These are phyloP conservation scores for Phytophthora boehmeriae DNA, from an alignment of 352 stramenopile genomes.

Conservation along the genomic window DNA sequence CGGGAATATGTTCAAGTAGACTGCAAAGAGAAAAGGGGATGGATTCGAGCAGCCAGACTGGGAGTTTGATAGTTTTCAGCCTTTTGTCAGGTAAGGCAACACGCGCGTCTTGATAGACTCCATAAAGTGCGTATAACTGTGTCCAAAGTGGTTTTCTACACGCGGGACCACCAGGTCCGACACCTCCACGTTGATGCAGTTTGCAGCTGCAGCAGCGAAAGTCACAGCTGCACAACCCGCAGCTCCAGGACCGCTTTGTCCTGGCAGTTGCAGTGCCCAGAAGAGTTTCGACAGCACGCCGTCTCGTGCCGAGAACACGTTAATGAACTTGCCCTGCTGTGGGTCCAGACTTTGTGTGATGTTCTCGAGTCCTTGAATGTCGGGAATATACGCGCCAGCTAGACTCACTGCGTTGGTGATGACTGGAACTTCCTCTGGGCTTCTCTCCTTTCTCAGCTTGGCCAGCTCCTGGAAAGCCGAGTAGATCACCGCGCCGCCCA, in stretches of 20 bases:
- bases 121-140: slow-evolving; percentile 82
- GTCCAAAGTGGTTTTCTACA: slow-evolving; percentile 76
- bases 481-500: slow-evolving; percentile 79
- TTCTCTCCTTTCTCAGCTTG: slow-evolving; percentile 36
- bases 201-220: slow-evolving; percentile 26
- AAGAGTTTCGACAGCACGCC: slow-evolving; percentile 79
- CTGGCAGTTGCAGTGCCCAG: slow-evolving; percentile 63
- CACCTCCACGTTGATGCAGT: slow-evolving; percentile 69
- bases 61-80: too few relatives aligned
- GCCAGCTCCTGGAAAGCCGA: slow-evolving; percentile 73
- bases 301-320: slow-evolving; percentile 81
- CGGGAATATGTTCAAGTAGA: slow-evolving; percentile 81
- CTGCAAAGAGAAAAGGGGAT: slow-evolving; percentile 1
- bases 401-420: slow-evolving; percentile 72
- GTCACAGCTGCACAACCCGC: slow-evolving; percentile 55
- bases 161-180: slow-evolving; percentile 62
- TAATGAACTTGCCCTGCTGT: slow-evolving; percentile 60
- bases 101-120: slow-evolving; percentile 56
- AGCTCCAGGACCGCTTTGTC: slow-evolving; percentile 39
- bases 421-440: slow-evolving; percentile 16
- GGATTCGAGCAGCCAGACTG: not conserved
- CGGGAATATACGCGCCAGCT: slow-evolving; percentile 68
- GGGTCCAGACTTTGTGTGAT: slow-evolving; percentile 45
- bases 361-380: slow-evolving; percentile 35
- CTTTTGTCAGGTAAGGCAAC: slow-evolving; percentile 41